phyloP scores from a whole-genome alignment of 805 yeast species.

The Suhomyces xylopsoci region DNA sequence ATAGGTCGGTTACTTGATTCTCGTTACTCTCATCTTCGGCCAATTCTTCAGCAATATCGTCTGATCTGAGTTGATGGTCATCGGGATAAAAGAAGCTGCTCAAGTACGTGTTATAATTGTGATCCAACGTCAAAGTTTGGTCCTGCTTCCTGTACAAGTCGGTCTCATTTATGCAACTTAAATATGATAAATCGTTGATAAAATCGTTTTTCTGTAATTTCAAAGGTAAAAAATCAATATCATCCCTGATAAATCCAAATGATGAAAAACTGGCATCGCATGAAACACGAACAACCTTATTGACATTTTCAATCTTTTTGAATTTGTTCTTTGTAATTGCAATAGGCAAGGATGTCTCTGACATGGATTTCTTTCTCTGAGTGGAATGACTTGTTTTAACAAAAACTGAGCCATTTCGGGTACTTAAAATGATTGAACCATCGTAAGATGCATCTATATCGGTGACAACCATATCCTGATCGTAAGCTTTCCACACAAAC shows the following conservation, averaged over 20 bases:
- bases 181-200: constrained; percentile 48
- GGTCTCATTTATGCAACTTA: constrained; percentile 47
- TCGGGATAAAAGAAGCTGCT: constrained; percentile 27
- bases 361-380: constrained; percentile 29
- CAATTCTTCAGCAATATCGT: constrained; percentile 6
- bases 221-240: constrained; percentile 57
- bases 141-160: constrained; percentile 36
- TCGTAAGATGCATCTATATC: constrained; percentile 69
- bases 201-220: constrained; percentile 46
- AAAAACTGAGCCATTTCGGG: constrained; percentile 67
- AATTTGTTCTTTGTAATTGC: constrained; percentile 45
- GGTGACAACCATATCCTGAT: constrained; percentile 50
- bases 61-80: neutral
- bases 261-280: constrained; percentile 66
- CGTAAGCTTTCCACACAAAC: constrained; percentile 62
- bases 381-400: constrained; percentile 28
- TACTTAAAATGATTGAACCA: constrained; percentile 67
- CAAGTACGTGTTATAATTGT: constrained; percentile 23
- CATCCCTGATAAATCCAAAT: constrained; percentile 66
- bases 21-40: constrained; percentile 1
- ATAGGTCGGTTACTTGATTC: neutral
- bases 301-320: constrained; percentile 49
- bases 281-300: constrained; percentile 57
- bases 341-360: constrained; percentile 30
- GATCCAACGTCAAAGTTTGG: constrained; percentile 37